These are phyloP conservation scores for Jaapia argillacea DNA, from an alignment of 768 basidiomycete genomes.

Conservation along the genomic window DNA sequence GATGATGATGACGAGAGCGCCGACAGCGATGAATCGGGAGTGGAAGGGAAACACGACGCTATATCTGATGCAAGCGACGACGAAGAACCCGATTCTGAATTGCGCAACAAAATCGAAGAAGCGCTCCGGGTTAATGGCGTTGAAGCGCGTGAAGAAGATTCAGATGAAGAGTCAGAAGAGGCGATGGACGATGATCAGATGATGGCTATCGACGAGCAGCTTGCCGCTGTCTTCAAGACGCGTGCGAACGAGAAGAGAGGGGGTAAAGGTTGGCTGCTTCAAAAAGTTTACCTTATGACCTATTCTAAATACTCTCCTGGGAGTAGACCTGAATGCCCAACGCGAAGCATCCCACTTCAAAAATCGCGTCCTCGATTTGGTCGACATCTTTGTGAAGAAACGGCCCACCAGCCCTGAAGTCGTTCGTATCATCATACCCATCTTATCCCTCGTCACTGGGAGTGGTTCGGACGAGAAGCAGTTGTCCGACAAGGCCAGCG, in stretches of 20 bases:
- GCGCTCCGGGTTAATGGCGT: constrained; percentile 51
- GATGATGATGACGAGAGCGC: constrained; percentile 26
- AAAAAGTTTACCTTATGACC: background rate
- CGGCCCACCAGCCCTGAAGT: constrained; percentile 66
- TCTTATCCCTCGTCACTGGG: constrained; percentile 64
- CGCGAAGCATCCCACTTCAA: constrained; percentile 94
- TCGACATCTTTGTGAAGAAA: constrained; percentile 75
- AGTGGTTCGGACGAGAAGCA: constrained; percentile 74
- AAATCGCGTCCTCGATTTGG: constrained; percentile 89
- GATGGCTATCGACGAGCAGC: constrained; percentile 91
- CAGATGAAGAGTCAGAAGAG: constrained; percentile 49
- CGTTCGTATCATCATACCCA: constrained; percentile 59
- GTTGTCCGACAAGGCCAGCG: constrained; percentile 79
- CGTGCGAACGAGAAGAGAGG: constrained; percentile 49
- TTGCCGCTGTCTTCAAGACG: constrained; percentile 78
- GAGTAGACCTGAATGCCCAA: constrained; percentile 54
- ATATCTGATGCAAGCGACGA: constrained; percentile 31
- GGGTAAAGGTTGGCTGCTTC: constrained; percentile 46
- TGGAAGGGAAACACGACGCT: constrained; percentile 22
- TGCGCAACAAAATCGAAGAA: constrained; percentile 59
- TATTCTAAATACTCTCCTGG: background rate
- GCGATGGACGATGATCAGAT: constrained; percentile 96
- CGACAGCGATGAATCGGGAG: constrained; percentile 30
- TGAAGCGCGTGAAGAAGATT: constrained; percentile 44
- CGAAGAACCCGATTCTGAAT: constrained; percentile 46